Conservation (phyloP, 2,329 filamentous ascomycete genomes). For the Lasiodiplodia sp. region DNA sequence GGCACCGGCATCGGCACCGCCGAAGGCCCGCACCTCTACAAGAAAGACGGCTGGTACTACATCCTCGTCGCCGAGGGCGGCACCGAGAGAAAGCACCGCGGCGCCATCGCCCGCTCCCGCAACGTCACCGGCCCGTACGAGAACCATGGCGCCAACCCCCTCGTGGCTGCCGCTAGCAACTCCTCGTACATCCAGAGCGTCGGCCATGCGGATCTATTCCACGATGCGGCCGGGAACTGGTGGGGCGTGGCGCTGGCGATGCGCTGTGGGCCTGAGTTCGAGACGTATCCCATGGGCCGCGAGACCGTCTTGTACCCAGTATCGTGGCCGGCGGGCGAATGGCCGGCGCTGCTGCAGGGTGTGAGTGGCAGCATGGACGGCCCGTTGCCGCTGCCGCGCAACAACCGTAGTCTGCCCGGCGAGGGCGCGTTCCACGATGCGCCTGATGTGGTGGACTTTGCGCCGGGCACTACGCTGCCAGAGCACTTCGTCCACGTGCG, state of each 20-base stretch:
- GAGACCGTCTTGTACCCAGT: constrained; percentile 60
- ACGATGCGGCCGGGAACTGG: constrained; percentile 60
- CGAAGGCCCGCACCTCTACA: constrained; percentile 43
- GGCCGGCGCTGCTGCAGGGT: constrained; percentile 40
- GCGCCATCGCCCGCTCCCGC: constrained; percentile 42
- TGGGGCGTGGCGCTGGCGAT: constrained; percentile 53
- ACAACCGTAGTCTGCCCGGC: constrained; percentile 45
- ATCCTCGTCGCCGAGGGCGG: constrained; percentile 37
- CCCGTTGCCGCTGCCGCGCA: constrained; percentile 46
- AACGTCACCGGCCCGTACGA: constrained; percentile 38
- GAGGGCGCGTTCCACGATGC: constrained; percentile 52
- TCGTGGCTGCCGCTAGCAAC: constrained; percentile 37
- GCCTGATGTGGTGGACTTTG: constrained; percentile 58
- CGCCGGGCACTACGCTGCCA: constrained; percentile 54
- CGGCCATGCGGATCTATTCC: constrained; percentile 65
- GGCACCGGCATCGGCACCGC: constrained; percentile 42
- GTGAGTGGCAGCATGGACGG: constrained; percentile 56
- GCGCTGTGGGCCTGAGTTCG: constrained; percentile 42
- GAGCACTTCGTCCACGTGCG: constrained; percentile 65
- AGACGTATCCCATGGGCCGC: constrained; percentile 60
- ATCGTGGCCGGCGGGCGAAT: constrained; percentile 54
- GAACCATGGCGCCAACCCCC: constrained; percentile 35
- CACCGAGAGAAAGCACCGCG: constrained; percentile 38
- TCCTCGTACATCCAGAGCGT: constrained; percentile 56
- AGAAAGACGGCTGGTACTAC: constrained; percentile 43